A percentile compares a stretch with the other conserved stretches of the same genome.
Conservation (phyloP, 1,139 yeast species). For the Candida glucosophila region DNA sequence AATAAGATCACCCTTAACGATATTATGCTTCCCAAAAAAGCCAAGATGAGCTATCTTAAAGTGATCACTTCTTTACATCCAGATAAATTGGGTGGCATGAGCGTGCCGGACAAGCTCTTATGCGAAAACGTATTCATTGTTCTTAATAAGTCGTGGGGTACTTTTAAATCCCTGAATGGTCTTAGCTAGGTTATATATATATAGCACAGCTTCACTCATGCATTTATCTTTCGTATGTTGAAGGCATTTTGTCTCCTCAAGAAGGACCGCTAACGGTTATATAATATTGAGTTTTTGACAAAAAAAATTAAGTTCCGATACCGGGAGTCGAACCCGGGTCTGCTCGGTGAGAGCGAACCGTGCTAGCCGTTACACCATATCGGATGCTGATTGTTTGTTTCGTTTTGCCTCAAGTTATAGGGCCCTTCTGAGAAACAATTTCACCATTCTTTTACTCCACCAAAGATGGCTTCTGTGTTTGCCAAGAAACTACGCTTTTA, state of each 20-base stretch:
- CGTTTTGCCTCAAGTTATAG: no score
- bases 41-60: constrained; percentile 79
- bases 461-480: no score
- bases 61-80: constrained; percentile 94
- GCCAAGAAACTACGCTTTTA: no score
- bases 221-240: no score
- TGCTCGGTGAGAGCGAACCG: constrained; percentile 80
- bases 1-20: constrained; percentile 48
- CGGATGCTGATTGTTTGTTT: constrained; percentile 41
- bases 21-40: constrained; percentile 83
- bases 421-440: no score
- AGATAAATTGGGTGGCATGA: constrained; percentile 61
- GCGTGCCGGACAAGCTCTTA: constrained; percentile 67
- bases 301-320: constrained; percentile 43
- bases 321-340: constrained; percentile 82
- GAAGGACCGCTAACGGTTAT: no score
- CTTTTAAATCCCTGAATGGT: constrained; percentile 44
- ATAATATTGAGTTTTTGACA: no score
- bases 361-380: constrained; percentile 77
- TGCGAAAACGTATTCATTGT: constrained; percentile 83
- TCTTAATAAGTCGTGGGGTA: constrained; percentile 87
- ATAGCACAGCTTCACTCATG: no score
- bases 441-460: no score
- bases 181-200: constrained; percentile 2
- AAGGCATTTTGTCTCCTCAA: no score